phyloP scores from a whole-genome alignment of 192 early-diverging fungal species.

The Phlyctochytrium planicorne region DNA sequence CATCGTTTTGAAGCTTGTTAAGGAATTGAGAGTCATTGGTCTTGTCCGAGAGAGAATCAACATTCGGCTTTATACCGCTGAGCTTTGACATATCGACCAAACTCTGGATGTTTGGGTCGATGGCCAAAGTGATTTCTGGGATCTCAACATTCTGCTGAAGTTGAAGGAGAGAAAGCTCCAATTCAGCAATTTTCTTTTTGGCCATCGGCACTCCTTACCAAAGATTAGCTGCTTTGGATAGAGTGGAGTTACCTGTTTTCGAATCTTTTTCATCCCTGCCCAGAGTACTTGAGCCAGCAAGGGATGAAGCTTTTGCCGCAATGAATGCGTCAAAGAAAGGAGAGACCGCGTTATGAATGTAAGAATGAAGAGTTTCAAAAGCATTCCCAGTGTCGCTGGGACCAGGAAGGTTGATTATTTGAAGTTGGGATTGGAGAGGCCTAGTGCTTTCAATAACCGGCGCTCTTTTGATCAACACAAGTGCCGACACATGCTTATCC shows the following conservation, averaged over 20 bases:
- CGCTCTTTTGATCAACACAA: constrained; percentile 42
- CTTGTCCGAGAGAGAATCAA: constrained; percentile 68
- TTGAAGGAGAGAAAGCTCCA: constrained; percentile 91
- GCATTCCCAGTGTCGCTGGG: constrained; percentile 53
- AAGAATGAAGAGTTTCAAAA: constrained; percentile 88
- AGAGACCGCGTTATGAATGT: constrained; percentile 89
- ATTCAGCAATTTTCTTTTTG: constrained; percentile 98
- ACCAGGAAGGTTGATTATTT: constrained; percentile 90
- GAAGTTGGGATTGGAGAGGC: constrained; percentile 76
- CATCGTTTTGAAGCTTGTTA: constrained; percentile 92
- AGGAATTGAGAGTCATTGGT: constrained; percentile 83
- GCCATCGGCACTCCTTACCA: constrained; percentile 92
- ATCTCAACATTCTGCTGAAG: constrained; percentile 99
- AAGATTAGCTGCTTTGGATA: constrained; percentile 16
- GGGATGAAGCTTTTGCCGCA: constrained; percentile 53
- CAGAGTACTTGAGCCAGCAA: constrained; percentile 24
- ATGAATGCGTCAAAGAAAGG: constrained; percentile 97
- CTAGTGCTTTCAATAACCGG: constrained; percentile 63
- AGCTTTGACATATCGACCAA: constrained; percentile 59
- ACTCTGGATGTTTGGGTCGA: constrained; percentile 77
- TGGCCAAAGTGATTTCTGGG: constrained; percentile 83
- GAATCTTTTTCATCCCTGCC: constrained; percentile 57
- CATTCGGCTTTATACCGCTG: constrained; percentile 61
- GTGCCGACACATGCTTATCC: constrained; percentile 16
- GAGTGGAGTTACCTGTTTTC: constrained; percentile 80